Base-by-base conservation (phyloP, 345 rosid genomes). In the Dimocarpus longan region DNA sequence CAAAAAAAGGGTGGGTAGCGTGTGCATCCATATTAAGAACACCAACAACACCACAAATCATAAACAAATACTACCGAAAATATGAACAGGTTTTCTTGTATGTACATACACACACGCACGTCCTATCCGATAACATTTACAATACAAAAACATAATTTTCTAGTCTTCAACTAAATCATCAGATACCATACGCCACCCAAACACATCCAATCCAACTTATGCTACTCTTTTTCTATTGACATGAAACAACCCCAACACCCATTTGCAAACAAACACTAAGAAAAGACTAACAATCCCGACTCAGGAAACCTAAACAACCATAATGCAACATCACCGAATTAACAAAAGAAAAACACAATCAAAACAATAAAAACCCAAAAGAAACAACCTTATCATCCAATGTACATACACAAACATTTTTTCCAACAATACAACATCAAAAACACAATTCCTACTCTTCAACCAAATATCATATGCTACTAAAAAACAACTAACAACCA, bases 381-480 rank as follows among this genome's bases (percentile, higher is more conserved):
- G 12, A 77, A 54, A 68, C 63, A 71, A 86, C 76, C 76, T 73
- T 57, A 10, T 73, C 76, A 57, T 57, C 52, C 12, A 46, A 46
- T 46, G 52, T 46, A 46, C 52, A 8, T 7, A 46, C 52, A 46
- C 8, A 46, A 4, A 46, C 52, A 46, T 46, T 46, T 10, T 11
- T 1, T 3, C 12, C 52, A 46, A 46, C 52, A 46, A 46, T 8
- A 46, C 52, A 46, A 46, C 52, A 46, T 46, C 5, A 46, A 46
- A 46, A 46, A 46, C 10, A 46, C 52, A 46, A 46, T 46, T 46
- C 52, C 52, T 46, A 46, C 10, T 7, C 12, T 46, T 46, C 52
- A 32, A 32, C 37, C 37, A 32, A 32, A 3, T 32, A 32, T 32
- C 37, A 32, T 32, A 32, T 46, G 5, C 52, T 7, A 1, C 12